Conservation (phyloP, 208 protist genomes). For the Herpetomonas tarakana region DNA sequence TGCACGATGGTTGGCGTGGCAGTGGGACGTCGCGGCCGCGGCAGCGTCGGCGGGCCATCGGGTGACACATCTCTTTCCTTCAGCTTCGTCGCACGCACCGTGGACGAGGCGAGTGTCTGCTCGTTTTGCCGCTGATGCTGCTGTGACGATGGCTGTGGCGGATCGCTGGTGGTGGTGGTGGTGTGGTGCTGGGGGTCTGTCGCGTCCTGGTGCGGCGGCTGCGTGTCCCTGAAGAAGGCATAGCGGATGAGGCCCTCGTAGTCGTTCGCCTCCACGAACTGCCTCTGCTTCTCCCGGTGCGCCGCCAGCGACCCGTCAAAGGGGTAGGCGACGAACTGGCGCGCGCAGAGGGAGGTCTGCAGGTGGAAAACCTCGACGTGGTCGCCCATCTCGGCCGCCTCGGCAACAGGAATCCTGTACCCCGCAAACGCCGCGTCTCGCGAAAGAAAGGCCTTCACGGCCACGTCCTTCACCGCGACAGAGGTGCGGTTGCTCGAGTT, state of each 20-base stretch:
- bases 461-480: constrained; percentile 30
- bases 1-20: too few species aligned
- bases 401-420: constrained; percentile 1
- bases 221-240: constrained; percentile 22
- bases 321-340: constrained; percentile 72
- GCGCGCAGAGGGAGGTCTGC: constrained; percentile 61
- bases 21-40: too few species aligned
- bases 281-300: constrained; percentile 60
- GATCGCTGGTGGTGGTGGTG: too few species aligned
- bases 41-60: too few species aligned
- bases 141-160: too few species aligned
- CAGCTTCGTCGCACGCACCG: too few species aligned
- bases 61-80: too few species aligned
- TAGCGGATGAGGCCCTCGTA: constrained; percentile 57
- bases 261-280: constrained; percentile 74
- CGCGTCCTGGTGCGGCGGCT: too few species aligned
- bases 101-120: too few species aligned
- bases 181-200: too few species aligned
- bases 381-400: constrained; percentile 9
- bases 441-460: constrained; percentile 38
- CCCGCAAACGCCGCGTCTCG: constrained; percentile 14
- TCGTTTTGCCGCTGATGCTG: too few species aligned
- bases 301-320: constrained; percentile 68
- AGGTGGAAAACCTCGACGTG: constrained; percentile 71
- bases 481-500: constrained; percentile 80